phyloP scores from a whole-genome alignment of 495 filamentous ascomycete genomes.

The Xylaria flabelliformis region DNA sequence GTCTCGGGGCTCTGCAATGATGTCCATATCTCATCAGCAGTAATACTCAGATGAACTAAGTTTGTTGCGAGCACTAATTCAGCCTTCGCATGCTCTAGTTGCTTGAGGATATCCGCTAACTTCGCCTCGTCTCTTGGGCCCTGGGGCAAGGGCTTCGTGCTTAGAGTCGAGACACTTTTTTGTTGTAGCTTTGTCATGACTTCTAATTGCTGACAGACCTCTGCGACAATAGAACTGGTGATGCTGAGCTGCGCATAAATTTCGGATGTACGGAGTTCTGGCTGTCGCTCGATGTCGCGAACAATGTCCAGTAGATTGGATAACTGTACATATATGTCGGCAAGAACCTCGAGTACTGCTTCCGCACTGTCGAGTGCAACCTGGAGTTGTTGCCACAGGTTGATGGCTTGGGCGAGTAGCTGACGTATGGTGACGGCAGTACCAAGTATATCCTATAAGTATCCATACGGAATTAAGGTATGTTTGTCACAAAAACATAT shows the following conservation, averaged over 20 bases:
- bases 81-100: background rate
- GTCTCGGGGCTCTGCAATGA: background rate
- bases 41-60: background rate
- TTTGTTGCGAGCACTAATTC: background rate
- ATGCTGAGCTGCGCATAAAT: background rate
- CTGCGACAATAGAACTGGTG: background rate
- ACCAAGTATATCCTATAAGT: background rate
- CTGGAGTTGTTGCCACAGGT: background rate
- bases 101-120: background rate
- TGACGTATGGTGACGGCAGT: background rate
- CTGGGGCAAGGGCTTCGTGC: background rate
- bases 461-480: background rate
- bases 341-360: background rate
- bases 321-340: background rate
- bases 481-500: background rate
- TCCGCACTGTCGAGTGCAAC: background rate
- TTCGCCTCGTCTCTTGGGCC: constrained; percentile 1
- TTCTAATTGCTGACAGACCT: background rate
- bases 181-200: background rate
- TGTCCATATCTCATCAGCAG: constrained; percentile 3
- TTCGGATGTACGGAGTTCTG: background rate
- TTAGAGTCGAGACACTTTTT: background rate
- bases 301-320: background rate
- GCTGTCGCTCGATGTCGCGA: background rate
- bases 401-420: constrained; percentile 2